Base-by-base conservation (phyloP, 2,329 filamentous ascomycete species). In the Cladophialophora immunda region DNA sequence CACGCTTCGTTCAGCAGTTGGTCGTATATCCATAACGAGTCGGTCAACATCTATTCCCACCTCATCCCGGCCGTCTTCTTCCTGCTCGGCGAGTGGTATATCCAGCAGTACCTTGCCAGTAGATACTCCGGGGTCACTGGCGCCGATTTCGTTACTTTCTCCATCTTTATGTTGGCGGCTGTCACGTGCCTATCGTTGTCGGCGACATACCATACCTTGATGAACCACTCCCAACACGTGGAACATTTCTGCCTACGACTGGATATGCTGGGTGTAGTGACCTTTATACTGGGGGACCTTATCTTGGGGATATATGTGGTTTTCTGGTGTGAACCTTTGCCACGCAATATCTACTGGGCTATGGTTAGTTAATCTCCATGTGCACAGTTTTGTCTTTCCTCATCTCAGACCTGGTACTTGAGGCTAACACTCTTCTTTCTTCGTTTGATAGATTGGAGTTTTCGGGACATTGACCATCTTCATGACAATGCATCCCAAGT, bases 201-300 rank as follows among this genome's bases (percentile, higher is more conserved):
- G 8, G 63, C 72, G 4, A 50, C 60, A 11, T 73, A 75, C 58
- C 76, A 78, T 62, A 74, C 72, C 25, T 53, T 77, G 30, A 71
- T 72, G 54, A 77, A 75, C 61, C 75, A 78, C 64, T 76, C 75
- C 11, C 53, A 69, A 45, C 38, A 25, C 17, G 64, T 75, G 7
- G 66, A 73, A 22, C 63, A 72, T 29, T 67, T 76, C 19, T 73
- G 70, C 27, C 61, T 67, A 15, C 64, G 68, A 38, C 56, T 76
- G 15, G 75, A 76, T 58, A 27, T 60, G 36, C 64, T 69, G 38
- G 66, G 72, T 41, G 65, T 73, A 27, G 62, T 71, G 1, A 32
- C 69, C 13, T 54, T 72, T 2, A 71, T 65, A 29, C 53, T 62
- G 30, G 68, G 68, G 11, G 52, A 58, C 62, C 56, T 62, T 63